Conservation (phyloP, 148 eudicot species). For the Nepenthes mirabilis region DNA sequence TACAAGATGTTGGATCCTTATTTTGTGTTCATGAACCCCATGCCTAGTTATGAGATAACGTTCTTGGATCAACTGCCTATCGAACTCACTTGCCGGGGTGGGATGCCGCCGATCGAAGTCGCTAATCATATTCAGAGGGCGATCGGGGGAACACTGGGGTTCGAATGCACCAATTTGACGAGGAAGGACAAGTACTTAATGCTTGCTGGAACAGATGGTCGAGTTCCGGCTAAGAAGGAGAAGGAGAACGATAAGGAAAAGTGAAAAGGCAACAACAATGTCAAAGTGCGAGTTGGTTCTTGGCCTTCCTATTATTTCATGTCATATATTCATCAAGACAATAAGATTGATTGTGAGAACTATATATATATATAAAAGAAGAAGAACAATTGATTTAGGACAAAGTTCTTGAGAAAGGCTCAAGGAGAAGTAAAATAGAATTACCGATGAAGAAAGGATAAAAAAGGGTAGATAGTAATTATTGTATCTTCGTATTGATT, state of each 20-base stretch:
- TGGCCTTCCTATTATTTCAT: not conserved
- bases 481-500: too few relatives aligned
- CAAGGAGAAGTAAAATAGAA: too few relatives aligned
- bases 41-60: constrained; percentile 49
- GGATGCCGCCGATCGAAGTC: constrained; percentile 41
- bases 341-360: too few relatives aligned
- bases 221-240: constrained; percentile 17
- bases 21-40: constrained; percentile 58
- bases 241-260: constrained; percentile 9
- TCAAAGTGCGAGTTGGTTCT: not conserved
- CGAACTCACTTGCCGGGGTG: constrained; percentile 42
- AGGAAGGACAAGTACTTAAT: constrained; percentile 54
- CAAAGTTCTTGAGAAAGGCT: too few relatives aligned
- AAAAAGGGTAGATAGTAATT: too few relatives aligned
- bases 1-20: constrained; percentile 40
- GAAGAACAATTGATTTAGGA: too few relatives aligned
- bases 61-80: constrained; percentile 40
- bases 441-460: too few relatives aligned
- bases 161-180: constrained; percentile 47
- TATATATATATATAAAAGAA: too few relatives aligned
- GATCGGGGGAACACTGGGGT: constrained; percentile 36
- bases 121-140: constrained; percentile 55
- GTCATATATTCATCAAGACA: too few relatives aligned
- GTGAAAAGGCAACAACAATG: not conserved
- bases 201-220: constrained; percentile 50